These are phyloP conservation scores for Paraconiothyrium brasiliense DNA, from an alignment of 2,329 filamentous ascomycete genomes.

Conservation along the genomic window DNA sequence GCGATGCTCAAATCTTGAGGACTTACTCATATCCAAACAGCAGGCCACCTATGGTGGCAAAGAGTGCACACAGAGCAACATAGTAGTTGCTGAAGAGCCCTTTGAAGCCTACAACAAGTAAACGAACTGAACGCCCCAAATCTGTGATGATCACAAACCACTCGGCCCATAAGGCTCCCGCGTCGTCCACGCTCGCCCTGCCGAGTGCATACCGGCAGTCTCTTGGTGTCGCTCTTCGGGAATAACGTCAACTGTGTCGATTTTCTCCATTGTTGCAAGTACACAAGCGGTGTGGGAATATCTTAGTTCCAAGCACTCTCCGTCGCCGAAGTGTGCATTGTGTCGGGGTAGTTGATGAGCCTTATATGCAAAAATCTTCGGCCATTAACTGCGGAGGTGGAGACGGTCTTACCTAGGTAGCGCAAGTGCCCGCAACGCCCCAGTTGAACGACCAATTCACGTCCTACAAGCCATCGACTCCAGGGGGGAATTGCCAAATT, in stretches of 20 bases:
- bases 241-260: conserved; percentile 30
- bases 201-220: conserved; percentile 25
- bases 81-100: conserved; percentile 61
- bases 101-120: conserved; percentile 48
- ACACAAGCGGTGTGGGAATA: background rate
- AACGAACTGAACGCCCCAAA: conserved; percentile 7
- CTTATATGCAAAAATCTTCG: conserved; percentile 13
- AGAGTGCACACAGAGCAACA: conserved; percentile 61
- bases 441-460: background rate
- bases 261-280: conserved; percentile 21
- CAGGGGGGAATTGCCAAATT: conserved; percentile 4
- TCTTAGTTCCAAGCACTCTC: background rate
- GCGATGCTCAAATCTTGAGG: background rate
- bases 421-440: conserved; percentile 1
- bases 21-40: conserved; percentile 60
- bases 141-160: conserved; percentile 29
- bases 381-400: conserved; percentile 9
- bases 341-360: background rate
- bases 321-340: background rate
- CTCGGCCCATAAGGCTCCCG: conserved; percentile 44
- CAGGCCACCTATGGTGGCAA: conserved; percentile 61
- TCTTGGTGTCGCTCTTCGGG: conserved; percentile 34
- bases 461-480: background rate
- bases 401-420: background rate
- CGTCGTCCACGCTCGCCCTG: conserved; percentile 23